Evolutionary conservation across 2,329 filamentous ascomycete genomes (phyloP).

Genomic region (Aureobasidium subglaciale): DNA sequence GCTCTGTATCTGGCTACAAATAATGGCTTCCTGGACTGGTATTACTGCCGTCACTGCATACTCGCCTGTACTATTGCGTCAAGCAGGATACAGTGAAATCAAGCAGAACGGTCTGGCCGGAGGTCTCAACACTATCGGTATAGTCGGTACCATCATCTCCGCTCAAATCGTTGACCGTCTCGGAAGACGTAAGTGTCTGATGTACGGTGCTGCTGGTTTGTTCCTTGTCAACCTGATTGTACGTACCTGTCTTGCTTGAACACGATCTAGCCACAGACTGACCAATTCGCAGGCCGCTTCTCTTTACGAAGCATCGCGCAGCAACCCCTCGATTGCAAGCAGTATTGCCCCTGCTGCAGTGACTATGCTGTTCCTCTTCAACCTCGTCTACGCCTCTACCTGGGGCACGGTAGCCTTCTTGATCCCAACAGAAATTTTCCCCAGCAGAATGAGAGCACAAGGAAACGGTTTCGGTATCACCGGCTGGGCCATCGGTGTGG

Average conservation of each 20-base stretch:
- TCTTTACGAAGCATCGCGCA: conserved; percentile 36
- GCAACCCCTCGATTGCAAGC: conserved; percentile 30
- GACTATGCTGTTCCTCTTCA: conserved; percentile 45
- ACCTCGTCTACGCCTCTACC: conserved; percentile 45
- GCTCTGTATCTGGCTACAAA: conserved; percentile 40
- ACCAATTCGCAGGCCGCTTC: conserved; percentile 27
- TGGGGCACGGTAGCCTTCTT: conserved; percentile 46
- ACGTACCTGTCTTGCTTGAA: background rate
- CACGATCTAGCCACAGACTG: too few species aligned
- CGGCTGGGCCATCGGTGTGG: conserved; percentile 53
- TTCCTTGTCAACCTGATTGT: conserved; percentile 38
- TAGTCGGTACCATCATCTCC: conserved; percentile 45
- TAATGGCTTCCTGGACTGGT: conserved; percentile 40
- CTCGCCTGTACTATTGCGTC: conserved; percentile 27
- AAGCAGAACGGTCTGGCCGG: conserved; percentile 44
- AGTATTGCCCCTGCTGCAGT: conserved; percentile 41
- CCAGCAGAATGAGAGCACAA: conserved; percentile 50
- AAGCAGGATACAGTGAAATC: conserved; percentile 32
- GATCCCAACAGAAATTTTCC: conserved; percentile 51
- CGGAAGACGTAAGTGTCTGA: conserved; percentile 38
- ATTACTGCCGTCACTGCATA: conserved; percentile 34
- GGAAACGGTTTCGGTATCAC: conserved; percentile 54
- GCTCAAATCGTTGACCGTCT: conserved; percentile 46
- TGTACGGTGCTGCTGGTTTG: conserved; percentile 33
- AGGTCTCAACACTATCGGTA: conserved; percentile 46